phyloP scores from a whole-genome alignment of 2,329 filamentous ascomycete species.

The Aschersonia sp. region DNA sequence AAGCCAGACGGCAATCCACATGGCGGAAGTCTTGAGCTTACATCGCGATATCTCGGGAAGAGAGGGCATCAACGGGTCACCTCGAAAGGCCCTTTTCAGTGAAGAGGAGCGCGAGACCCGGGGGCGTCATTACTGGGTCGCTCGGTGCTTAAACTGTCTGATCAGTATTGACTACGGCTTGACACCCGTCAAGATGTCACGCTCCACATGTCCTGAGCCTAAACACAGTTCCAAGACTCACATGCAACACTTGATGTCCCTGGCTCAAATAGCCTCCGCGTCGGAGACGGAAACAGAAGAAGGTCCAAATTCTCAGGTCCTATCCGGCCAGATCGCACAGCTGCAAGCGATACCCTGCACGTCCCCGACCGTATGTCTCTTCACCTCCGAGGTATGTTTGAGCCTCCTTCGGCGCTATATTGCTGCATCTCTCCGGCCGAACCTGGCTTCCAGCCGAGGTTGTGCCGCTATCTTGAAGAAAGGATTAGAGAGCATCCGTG shows the following conservation, averaged over 20 bases:
- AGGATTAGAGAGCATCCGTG: neutral
- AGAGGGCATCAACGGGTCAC: neutral
- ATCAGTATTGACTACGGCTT: constrained; percentile 7
- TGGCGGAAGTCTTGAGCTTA: constrained; percentile 6
- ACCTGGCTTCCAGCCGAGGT: neutral
- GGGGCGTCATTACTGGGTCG: constrained; percentile 5
- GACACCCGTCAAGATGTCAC: constrained; percentile 1
- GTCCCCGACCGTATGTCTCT: neutral
- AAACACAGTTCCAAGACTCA: neutral
- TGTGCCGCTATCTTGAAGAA: neutral
- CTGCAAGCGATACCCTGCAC: constrained; percentile 1
- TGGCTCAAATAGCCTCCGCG: constrained; percentile 1
- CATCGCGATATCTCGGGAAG: constrained; percentile 3
- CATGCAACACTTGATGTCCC: neutral
- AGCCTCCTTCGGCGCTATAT: neutral
- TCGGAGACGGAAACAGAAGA: neutral
- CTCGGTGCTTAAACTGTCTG: constrained; percentile 6
- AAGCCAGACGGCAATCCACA: constrained; percentile 6
- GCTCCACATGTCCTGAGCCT: neutral
- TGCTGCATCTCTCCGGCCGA: neutral
- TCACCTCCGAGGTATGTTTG: neutral
- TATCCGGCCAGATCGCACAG: neutral
- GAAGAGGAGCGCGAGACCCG: constrained; percentile 4
- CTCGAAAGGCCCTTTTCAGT: neutral
- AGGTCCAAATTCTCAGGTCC: neutral